Base-by-base conservation (phyloP, 176 grass and related monocot species). In the Tillandsia leiboldiana region DNA sequence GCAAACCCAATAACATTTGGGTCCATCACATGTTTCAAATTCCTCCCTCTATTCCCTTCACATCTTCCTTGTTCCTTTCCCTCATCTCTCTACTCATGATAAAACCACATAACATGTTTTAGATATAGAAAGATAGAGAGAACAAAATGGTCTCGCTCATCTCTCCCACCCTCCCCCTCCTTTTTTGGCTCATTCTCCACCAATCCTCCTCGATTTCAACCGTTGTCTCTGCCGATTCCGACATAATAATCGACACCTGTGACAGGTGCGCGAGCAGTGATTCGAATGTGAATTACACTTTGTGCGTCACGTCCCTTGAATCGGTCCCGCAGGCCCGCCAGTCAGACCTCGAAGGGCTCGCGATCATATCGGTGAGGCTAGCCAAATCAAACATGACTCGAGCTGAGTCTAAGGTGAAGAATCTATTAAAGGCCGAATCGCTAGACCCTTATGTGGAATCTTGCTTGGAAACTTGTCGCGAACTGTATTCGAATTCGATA, bases 381-480 rank as follows among this genome's bases (percentile, higher is more conserved):
- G 7, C 72, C 20, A 51, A 74, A 57, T 11, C 58, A 2, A 50
- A 74, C 4, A 49, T 49, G 72, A 74, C 18, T 58, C 58, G 8
- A 20, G 61, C 48, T 2, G 51, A 11, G 22, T 26, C 59, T 8
- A 10, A 48, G 22, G 72, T 23, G n/a, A 50, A 12, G 61, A 49
- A 62, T 11, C 57, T 74, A 23, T 61, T 74, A 5, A 24, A 49
- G 18, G n/a, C 48, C 22, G 10, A 29, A 47, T 7, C 4, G 8
- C 18, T 53, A 13, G 6, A 17, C 59, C 11, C 10, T 61, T 61
- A 61, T 23, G 4, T 48, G 59, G 33, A 29, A 49, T 63, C 17
- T 5, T 65, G 59, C 61, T 63, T 74, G 59, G 48, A 65, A 61
- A 74, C 61, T 13, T 74, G 72, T 58, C 47, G 22, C 12, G 48